Evolutionary conservation across 108 stramenopile species (phyloP).

Genomic region (Tribonema minus): DNA sequence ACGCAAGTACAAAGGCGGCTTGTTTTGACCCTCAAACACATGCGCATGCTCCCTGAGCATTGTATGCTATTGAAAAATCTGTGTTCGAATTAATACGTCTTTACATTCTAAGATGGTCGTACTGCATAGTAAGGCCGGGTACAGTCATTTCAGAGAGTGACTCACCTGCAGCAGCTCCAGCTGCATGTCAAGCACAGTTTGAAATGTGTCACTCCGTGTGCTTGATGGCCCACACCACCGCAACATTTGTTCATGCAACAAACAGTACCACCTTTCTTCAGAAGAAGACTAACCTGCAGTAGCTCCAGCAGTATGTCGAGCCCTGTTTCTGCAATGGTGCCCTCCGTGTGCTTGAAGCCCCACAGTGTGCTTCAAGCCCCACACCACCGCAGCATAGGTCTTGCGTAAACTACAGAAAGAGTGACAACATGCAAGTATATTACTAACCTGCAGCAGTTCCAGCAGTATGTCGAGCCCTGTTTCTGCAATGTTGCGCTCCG

Average conservation of each 20-base stretch:
- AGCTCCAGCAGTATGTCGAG: conserved; percentile 89
- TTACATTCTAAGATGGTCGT: no score
- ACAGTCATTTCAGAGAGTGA: conserved; percentile 70
- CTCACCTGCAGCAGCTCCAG: conserved; percentile 73
- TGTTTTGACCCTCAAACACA: no score
- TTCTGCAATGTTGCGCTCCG: conserved; percentile 85
- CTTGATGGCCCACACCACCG: conserved; percentile 99
- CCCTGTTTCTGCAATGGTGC: conserved; percentile 79
- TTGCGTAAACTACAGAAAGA: conserved; percentile 11
- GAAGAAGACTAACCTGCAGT: conserved; percentile 73
- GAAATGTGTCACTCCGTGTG: conserved; percentile 95
- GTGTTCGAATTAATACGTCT: no score
- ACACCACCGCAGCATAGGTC: no score
- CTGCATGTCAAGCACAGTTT: conserved; percentile 84
- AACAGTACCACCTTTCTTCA: background rate
- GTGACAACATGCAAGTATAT: conserved; percentile 59
- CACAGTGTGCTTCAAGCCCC: no score
- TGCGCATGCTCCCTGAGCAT: no score
- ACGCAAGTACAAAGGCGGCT: no score
- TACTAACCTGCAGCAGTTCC: conserved; percentile 74
- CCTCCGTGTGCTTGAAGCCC: conserved; percentile 98
- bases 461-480: conserved; percentile 85
- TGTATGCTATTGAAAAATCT: no score
- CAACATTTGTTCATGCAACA: no score
- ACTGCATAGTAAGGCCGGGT: no score